Conservation (phyloP, 2,329 filamentous ascomycete species). For the Aspergillus aculeatinus region DNA sequence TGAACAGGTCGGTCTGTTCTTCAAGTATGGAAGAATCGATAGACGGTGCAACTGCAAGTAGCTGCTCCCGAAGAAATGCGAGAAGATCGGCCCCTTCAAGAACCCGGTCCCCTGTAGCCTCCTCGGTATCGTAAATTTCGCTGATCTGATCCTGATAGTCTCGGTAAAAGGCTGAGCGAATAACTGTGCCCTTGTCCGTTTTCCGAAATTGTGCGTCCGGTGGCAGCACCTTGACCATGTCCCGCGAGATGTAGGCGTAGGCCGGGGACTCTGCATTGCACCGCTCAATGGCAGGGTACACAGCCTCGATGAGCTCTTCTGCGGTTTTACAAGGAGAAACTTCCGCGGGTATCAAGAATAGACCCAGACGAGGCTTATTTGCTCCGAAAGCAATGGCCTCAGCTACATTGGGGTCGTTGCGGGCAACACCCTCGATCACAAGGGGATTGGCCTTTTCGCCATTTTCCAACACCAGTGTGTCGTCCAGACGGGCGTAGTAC, state of each 20-base stretch:
- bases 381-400: slow-evolving; percentile 61
- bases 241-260: slow-evolving; percentile 24
- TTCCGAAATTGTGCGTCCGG: slow-evolving; percentile 18
- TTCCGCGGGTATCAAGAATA: slow-evolving; percentile 54
- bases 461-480: slow-evolving; percentile 49
- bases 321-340: slow-evolving; percentile 42
- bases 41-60: slow-evolving; percentile 37
- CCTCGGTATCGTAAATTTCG: slow-evolving; percentile 18
- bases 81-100: slow-evolving; percentile 17
- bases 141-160: slow-evolving; percentile 21
- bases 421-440: slow-evolving; percentile 54
- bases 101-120: slow-evolving; percentile 13
- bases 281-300: slow-evolving; percentile 52
- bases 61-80: slow-evolving; percentile 25
- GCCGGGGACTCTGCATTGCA: slow-evolving; percentile 53
- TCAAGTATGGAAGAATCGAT: slow-evolving; percentile 12
- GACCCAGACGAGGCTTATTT: slow-evolving; percentile 53
- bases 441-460: slow-evolving; percentile 53
- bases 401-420: slow-evolving; percentile 52
- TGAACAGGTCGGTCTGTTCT: slow-evolving; percentile 21
- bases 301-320: slow-evolving; percentile 48
- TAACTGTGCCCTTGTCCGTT: slow-evolving; percentile 27
- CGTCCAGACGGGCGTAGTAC: slow-evolving; percentile 48
- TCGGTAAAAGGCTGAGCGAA: slow-evolving; percentile 24
- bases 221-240: slow-evolving; percentile 24